Evolutionary conservation across 257 asterid species (phyloP).

Genomic region (Capsicum pubescens): DNA sequence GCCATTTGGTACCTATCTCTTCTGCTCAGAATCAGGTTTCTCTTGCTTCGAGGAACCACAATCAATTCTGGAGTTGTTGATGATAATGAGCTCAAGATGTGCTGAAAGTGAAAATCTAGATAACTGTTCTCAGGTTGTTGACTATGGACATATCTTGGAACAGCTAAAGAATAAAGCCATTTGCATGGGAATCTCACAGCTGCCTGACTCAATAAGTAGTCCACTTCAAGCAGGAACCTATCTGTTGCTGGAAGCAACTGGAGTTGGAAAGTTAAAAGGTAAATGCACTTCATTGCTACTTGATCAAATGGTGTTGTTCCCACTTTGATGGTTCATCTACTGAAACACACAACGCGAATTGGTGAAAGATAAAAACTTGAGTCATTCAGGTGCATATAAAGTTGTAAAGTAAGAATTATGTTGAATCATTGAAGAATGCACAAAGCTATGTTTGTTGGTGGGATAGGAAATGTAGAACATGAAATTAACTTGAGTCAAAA

Average conservation of each 20-base stretch:
- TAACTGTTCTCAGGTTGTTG: conserved; percentile 16
- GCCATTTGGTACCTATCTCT: conserved; percentile 39
- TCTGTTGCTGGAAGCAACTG: conserved; percentile 35
- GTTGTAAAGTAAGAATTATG: not conserved
- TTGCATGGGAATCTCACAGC: conserved; percentile 31
- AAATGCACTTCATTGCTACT: not conserved
- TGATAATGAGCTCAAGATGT: conserved; percentile 7
- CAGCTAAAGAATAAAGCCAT: conserved; percentile 29
- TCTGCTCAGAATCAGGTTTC: conserved; percentile 39
- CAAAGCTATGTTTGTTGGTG: not conserved
- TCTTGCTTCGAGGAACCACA: conserved; percentile 42
- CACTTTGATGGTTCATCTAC: conserved; percentile 14
- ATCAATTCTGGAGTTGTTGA: conserved; percentile 31
- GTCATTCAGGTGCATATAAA: not conserved
- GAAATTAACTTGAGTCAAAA: not conserved
- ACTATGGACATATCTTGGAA: conserved; percentile 35
- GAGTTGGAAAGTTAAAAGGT: conserved; percentile 33
- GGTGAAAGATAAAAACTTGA: not conserved
- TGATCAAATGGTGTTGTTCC: conserved; percentile 10
- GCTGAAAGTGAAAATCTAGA: conserved; percentile 24
- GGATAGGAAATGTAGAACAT: not conserved
- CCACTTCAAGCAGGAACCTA: conserved; percentile 40
- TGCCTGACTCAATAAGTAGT: conserved; percentile 24
- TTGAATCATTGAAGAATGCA: not conserved
- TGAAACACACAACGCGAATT: not conserved